Percentiles rank a stretch among this genome's conserved stretches.
Conservation (phyloP, 768 basidiomycete genomes). For the Macrolepiota albuminosa region DNA sequence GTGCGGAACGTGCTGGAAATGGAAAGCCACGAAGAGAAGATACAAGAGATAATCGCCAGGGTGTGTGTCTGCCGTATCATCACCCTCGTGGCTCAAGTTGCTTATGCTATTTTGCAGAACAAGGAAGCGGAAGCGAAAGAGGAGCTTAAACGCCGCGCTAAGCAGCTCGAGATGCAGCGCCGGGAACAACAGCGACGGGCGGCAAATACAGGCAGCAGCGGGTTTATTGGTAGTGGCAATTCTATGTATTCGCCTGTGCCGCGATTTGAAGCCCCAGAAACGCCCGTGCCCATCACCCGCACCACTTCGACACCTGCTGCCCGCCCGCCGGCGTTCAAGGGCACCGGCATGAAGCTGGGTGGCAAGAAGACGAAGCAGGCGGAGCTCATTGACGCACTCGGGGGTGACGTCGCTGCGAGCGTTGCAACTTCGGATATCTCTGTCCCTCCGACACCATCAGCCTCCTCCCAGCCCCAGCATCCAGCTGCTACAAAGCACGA, state of each 20-base stretch:
- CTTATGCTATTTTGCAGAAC: slow-evolving; percentile 48
- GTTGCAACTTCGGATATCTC: slow-evolving; percentile 32
- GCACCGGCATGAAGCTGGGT: slow-evolving; percentile 94
- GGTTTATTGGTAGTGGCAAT: slow-evolving; percentile 62
- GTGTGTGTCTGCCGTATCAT: slow-evolving; percentile 49
- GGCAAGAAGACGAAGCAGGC: slow-evolving; percentile 88
- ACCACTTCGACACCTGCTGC: slow-evolving; percentile 39
- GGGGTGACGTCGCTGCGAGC: slow-evolving; percentile 65
- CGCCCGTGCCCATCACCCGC: slow-evolving; percentile 34
- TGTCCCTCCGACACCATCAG: slow-evolving; percentile 42
- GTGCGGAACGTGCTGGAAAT: slow-evolving; percentile 78
- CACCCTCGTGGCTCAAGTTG: neutral
- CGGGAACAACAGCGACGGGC: slow-evolving; percentile 86
- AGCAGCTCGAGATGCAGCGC: slow-evolving; percentile 96
- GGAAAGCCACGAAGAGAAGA: slow-evolving; percentile 92
- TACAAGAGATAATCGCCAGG: slow-evolving; percentile 96
- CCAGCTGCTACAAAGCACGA: slow-evolving; percentile 41
- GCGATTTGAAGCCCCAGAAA: slow-evolving; percentile 63
- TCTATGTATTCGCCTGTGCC: slow-evolving; percentile 71
- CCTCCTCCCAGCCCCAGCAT: slow-evolving; percentile 33
- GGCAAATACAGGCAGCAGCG: slow-evolving; percentile 45
- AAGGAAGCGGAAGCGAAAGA: slow-evolving; percentile 99
- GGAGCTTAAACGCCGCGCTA: slow-evolving; percentile 95
- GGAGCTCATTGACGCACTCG: slow-evolving; percentile 83
- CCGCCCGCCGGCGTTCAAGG: slow-evolving; percentile 85